These are phyloP conservation scores for Amanita subjunquillea DNA, from an alignment of 768 basidiomycete genomes.

Conservation along the genomic window DNA sequence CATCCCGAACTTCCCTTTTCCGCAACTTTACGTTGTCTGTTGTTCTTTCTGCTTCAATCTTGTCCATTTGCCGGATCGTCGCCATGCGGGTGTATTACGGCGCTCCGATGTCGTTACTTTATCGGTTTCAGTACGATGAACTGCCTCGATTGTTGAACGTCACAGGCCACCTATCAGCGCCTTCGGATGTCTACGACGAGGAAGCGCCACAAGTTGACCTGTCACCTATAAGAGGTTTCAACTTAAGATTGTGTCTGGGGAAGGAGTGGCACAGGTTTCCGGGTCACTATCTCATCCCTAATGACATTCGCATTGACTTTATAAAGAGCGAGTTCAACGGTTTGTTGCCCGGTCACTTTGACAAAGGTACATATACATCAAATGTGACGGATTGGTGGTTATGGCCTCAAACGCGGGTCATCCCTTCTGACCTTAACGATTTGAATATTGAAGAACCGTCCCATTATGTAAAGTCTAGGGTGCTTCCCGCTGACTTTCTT, in stretches of 20 bases:
- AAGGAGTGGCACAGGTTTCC: constrained; percentile 98
- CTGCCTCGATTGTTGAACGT: constrained; percentile 74
- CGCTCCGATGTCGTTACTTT: constrained; percentile 66
- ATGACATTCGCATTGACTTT: constrained; percentile 75
- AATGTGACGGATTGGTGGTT: constrained; percentile 34
- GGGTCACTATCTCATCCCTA: constrained; percentile 80
- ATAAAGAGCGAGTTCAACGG: constrained; percentile 90
- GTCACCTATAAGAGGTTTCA: constrained; percentile 54
- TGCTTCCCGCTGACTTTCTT: constrained; percentile 4
- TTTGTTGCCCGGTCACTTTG: constrained; percentile 79
- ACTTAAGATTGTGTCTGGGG: constrained; percentile 73
- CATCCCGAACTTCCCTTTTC: constrained; percentile 69
- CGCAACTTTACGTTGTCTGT: constrained; percentile 63
- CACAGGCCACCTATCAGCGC: constrained; percentile 49
- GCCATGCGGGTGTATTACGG: constrained; percentile 89
- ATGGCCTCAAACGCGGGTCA: constrained; percentile 48
- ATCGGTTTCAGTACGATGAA: constrained; percentile 66
- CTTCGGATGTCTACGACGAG: constrained; percentile 25
- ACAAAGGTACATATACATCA: constrained; percentile 20
- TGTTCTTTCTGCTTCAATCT: constrained; percentile 48
- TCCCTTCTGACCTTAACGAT: constrained; percentile 73
- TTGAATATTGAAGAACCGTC: constrained; percentile 70
- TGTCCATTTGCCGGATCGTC: constrained; percentile 73
- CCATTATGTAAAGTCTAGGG: constrained; percentile 52
- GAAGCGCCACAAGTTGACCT: constrained; percentile 50